Conservation (phyloP, 164 flowering plant genomes). For the Stephania yunnanensis region DNA sequence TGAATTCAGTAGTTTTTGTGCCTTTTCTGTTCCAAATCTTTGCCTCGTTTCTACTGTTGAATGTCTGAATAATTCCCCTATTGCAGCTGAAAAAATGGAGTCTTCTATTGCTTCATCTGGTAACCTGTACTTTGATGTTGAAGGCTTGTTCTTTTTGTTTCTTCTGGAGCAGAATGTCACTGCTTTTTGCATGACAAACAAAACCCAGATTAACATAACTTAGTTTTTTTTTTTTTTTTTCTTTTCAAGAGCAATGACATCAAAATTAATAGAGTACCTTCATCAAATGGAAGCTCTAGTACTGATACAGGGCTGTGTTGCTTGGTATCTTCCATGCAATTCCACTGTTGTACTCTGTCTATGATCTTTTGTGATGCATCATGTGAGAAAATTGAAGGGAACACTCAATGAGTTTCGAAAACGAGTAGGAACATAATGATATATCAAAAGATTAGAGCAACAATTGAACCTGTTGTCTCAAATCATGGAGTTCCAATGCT, state of each 20-base stretch:
- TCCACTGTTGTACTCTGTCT: conserved; percentile 22
- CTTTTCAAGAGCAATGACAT: background rate
- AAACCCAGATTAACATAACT: background rate
- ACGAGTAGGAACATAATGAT: background rate
- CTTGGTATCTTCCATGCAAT: conserved; percentile 25
- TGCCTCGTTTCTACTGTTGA: conserved; percentile 5
- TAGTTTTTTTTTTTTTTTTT: background rate
- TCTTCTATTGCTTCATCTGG: conserved; percentile 25
- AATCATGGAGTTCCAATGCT: conserved; percentile 11
- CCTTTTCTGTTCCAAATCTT: conserved; percentile 6
- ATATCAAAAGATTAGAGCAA: background rate
- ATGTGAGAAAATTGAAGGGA: conserved; percentile 5
- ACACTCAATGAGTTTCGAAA: background rate
- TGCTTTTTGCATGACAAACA: conserved; percentile 15
- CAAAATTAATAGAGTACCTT: conserved; percentile 12
- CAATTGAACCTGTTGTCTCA: conserved; percentile 25
- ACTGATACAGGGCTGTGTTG: conserved; percentile 55
- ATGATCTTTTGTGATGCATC: conserved; percentile 27
- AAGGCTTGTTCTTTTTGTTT: conserved; percentile 12
- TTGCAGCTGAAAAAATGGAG: conserved; percentile 32
- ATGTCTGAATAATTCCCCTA: conserved; percentile 24
- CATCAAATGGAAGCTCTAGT: conserved; percentile 22
- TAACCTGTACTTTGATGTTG: conserved; percentile 12
- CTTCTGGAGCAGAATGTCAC: conserved; percentile 7
- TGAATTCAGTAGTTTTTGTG: conserved; percentile 11